Conservation (phyloP, 2,329 filamentous ascomycete genomes). For the Shiraia sp. region DNA sequence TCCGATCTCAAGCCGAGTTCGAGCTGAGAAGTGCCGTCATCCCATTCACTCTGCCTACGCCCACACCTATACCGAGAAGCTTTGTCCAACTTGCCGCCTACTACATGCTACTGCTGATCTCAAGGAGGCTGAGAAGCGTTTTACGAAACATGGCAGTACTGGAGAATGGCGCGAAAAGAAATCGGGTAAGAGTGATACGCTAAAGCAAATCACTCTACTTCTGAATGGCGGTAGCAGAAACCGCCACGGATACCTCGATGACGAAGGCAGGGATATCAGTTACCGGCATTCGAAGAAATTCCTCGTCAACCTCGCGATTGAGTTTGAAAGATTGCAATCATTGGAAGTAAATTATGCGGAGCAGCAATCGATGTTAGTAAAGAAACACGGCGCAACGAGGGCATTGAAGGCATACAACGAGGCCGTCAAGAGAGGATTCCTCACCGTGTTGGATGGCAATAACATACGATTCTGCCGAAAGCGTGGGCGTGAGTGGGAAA, state of each 20-base stretch:
- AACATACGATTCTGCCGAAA: not conserved
- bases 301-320: not conserved
- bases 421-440: not conserved
- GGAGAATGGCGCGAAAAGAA: no score
- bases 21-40: no score
- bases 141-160: not conserved
- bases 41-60: not conserved
- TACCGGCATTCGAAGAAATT: not conserved
- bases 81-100: not conserved
- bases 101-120: not conserved
- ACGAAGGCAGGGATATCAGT: not conserved
- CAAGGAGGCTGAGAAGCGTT: not conserved
- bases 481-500: constrained; percentile 1
- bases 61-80: not conserved
- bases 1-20: no score
- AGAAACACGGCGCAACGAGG: not conserved
- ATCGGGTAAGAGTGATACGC: not conserved
- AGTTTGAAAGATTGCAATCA: not conserved
- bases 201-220: no score
- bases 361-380: not conserved
- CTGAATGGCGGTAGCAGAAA: not conserved
- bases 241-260: not conserved
- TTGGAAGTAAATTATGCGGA: not conserved
- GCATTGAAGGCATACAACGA: not conserved
- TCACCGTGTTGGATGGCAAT: not conserved